phyloP scores from a whole-genome alignment of 257 asterid genomes.

The Lithospermum erythrorhizon region DNA sequence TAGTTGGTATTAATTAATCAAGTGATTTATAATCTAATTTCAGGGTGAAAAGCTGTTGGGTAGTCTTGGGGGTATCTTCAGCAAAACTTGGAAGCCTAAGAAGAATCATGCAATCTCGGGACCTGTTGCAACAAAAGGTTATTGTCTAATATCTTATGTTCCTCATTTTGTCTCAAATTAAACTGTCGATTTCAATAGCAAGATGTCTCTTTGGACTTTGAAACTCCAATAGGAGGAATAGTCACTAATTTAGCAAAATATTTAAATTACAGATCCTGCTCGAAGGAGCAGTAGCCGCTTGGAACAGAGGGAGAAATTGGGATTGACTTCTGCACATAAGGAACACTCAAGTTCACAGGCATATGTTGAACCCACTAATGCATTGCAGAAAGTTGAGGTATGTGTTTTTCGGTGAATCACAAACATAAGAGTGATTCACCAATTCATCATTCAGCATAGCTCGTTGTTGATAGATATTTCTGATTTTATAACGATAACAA shows the following conservation, averaged over 20 bases:
- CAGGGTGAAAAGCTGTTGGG: slow-evolving; percentile 98
- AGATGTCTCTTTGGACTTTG: neutral
- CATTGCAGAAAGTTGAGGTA: slow-evolving; percentile 90
- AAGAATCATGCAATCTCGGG: slow-evolving; percentile 62
- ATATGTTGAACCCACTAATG: slow-evolving; percentile 54
- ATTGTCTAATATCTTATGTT: slow-evolving; percentile 6
- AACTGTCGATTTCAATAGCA: neutral
- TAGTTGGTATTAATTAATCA: neutral
- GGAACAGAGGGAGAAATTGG: slow-evolving; percentile 82
- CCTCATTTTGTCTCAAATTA: slow-evolving; percentile 3
- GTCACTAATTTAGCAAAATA: neutral
- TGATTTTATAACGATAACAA: no score
- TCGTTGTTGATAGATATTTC: no score
- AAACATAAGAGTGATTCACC: neutral
- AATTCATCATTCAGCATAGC: no score
- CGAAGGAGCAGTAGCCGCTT: slow-evolving; percentile 67
- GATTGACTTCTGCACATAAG: slow-evolving; percentile 55
- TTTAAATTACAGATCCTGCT: slow-evolving; percentile 23
- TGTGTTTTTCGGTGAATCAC: neutral
- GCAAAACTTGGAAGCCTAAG: slow-evolving; percentile 93
- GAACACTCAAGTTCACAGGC: slow-evolving; percentile 32
- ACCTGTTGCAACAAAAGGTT: slow-evolving; percentile 55
- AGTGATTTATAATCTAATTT: slow-evolving; percentile 15
- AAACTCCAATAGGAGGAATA: neutral
- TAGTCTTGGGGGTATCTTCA: slow-evolving; percentile 87